Base-by-base conservation (phyloP, 805 yeast species). In the Monosporozyma servazzii region DNA sequence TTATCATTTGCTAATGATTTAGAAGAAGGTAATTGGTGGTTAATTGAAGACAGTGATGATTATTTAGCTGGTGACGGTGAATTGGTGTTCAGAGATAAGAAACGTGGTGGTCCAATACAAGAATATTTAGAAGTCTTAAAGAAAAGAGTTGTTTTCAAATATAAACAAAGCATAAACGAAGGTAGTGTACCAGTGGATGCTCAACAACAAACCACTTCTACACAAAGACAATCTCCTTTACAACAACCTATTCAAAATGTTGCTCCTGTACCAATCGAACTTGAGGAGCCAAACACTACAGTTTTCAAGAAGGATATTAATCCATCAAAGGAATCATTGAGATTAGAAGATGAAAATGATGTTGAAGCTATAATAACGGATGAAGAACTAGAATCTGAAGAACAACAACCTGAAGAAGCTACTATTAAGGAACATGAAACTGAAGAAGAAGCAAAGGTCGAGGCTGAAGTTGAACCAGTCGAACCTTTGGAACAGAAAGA, bases 1-100 rank as follows among this genome's bases (percentile, higher is more conserved):
- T 72, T 89, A 50, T 76, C 78, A 48, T 83, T 89, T 65, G 95
- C 90, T 27, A 88, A 88, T 58, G 97, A 91, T 65, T 72, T 91
- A 51, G 96, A 90, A 65, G 76, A 73, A 48, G 96, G 96, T 10
- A 85, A 84, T 64, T 88, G 86, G 78, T 78, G 75, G 41, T 74
- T 91, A 49, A 82, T 81, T 58, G 84, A 76, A 54, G 80, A 77
- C 41, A 71, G 75, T 45, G 88, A 83, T 60, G 87, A 86, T 59
- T 77, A 84, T 59, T 75, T 80, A 52, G 78, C 84, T 6, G 83
- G 83, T 48, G 88, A 84, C 54, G 91, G 91, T 54, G 86, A 84
- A 42, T 74, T 88, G 53, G 81, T 81, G n/a, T 77, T 73, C 52
- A 78, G 83, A 62, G 86, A 90, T 53, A 78, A 76, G 55, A 75